Evolutionary conservation across 1,284 basidiomycete genomes (phyloP).

Genomic region (Exsudoporus floridanus): DNA sequence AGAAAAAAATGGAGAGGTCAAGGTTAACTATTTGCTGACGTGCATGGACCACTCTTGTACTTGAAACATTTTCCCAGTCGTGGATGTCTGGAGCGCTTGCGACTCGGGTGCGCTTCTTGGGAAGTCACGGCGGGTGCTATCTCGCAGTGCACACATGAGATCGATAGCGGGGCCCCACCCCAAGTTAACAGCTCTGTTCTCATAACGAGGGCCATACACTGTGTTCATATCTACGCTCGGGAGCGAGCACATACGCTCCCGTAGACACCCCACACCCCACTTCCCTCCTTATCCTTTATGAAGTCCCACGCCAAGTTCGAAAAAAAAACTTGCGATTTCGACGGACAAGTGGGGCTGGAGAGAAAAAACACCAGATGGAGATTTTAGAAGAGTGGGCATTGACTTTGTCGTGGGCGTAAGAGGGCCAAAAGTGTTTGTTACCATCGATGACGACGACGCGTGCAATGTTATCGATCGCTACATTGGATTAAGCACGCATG

Average conservation of each 20-base stretch:
- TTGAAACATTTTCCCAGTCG: too few relatives aligned
- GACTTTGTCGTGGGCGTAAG: not conserved
- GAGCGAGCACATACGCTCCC: not conserved
- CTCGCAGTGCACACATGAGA: not conserved
- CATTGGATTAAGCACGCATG: not conserved
- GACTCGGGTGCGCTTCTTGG: not conserved
- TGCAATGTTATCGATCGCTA: not conserved
- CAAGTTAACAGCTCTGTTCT: too few relatives aligned
- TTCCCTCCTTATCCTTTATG: too few relatives aligned
- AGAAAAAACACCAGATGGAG: not conserved
- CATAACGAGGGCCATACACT: too few relatives aligned
- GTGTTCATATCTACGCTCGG: not conserved
- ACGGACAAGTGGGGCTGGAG: not conserved
- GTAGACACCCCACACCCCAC: not conserved
- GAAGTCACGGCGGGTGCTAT: not conserved
- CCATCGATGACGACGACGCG: not conserved
- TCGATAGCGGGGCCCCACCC: not conserved
- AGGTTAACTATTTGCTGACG: too few relatives aligned
- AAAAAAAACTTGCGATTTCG: not conserved
- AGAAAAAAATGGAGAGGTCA: not conserved
- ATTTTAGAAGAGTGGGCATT: not conserved
- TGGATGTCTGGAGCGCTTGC: too few relatives aligned
- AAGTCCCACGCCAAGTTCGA: not conserved
- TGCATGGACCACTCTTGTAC: too few relatives aligned
- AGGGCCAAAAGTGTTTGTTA: not conserved